Conservation (phyloP, 2,329 filamentous ascomycete species). For the Cordyceps tenuipes region DNA sequence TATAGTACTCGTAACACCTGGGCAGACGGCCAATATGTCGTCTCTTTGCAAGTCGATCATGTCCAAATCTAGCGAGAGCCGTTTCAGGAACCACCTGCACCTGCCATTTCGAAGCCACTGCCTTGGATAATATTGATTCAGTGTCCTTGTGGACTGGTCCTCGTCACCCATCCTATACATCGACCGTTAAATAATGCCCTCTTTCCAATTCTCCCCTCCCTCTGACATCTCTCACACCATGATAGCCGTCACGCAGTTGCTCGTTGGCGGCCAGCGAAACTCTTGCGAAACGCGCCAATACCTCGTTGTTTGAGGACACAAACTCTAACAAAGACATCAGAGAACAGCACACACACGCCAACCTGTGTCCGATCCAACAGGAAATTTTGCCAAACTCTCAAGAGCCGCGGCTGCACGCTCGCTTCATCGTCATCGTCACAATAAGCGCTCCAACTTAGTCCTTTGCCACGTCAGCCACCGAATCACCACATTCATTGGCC, state of each 20-base stretch:
- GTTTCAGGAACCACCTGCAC: conserved; percentile 1
- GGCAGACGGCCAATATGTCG: too few relatives aligned
- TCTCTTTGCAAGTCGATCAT: background rate
- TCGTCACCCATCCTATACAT: background rate
- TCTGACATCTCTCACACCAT: too few relatives aligned
- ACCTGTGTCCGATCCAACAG: background rate
- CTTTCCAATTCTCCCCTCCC: too few relatives aligned
- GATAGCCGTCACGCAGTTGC: too few relatives aligned
- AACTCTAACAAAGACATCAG: background rate
- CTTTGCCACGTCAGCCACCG: background rate
- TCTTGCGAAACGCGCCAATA: too few relatives aligned
- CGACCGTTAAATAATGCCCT: background rate
- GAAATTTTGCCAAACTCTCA: background rate
- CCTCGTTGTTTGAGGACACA: background rate
- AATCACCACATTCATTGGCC: too few relatives aligned
- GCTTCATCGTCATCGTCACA: background rate
- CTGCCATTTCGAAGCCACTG: background rate
- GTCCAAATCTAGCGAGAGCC: background rate
- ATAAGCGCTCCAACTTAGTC: background rate
- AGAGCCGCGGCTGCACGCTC: background rate
- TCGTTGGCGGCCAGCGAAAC: too few relatives aligned
- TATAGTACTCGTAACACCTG: too few relatives aligned
- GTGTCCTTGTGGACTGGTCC: background rate
- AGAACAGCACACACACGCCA: background rate
- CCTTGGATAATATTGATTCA: background rate